These are phyloP conservation scores for Alternaria sp. DNA, from an alignment of 2,329 filamentous ascomycete species.

Conservation along the genomic window DNA sequence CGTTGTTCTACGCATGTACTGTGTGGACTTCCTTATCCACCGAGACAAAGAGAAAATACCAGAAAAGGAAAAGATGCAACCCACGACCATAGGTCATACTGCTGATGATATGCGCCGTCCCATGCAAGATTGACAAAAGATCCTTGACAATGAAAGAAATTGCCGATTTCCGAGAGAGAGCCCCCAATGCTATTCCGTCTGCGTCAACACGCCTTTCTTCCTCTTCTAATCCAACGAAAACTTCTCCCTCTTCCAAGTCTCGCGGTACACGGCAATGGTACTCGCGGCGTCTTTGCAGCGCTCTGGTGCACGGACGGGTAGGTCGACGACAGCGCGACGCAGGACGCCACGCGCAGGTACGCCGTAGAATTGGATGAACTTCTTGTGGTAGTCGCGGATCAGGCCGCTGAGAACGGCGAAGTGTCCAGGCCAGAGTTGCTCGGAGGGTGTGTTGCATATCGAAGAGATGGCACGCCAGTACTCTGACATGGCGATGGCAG, in stretches of 20 bases:
- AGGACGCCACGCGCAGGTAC: constrained; percentile 75
- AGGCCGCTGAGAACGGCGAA: constrained; percentile 59
- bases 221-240: constrained; percentile 22
- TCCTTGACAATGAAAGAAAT: not conserved
- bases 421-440: constrained; percentile 56
- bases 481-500: constrained; percentile 76
- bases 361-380: constrained; percentile 83
- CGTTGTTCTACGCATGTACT: not conserved
- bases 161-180: not conserved
- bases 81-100: constrained; percentile 9
- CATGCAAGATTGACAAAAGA: constrained; percentile 1
- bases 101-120: constrained; percentile 4
- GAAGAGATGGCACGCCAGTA: constrained; percentile 83
- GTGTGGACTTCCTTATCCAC: not conserved
- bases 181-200: not conserved
- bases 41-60: not conserved
- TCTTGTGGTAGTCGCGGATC: constrained; percentile 69
- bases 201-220: not conserved
- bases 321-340: constrained; percentile 73
- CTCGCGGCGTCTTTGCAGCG: constrained; percentile 35
- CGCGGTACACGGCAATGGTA: constrained; percentile 37
- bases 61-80: not conserved
- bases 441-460: constrained; percentile 75
- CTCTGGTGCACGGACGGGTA: constrained; percentile 59
- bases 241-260: constrained; percentile 39